A percentile compares a stretch with the other conserved stretches of the same genome.
Evolutionary conservation across 2,329 filamentous ascomycete species (phyloP).

Genomic region (Trichoderma atroviride): DNA sequence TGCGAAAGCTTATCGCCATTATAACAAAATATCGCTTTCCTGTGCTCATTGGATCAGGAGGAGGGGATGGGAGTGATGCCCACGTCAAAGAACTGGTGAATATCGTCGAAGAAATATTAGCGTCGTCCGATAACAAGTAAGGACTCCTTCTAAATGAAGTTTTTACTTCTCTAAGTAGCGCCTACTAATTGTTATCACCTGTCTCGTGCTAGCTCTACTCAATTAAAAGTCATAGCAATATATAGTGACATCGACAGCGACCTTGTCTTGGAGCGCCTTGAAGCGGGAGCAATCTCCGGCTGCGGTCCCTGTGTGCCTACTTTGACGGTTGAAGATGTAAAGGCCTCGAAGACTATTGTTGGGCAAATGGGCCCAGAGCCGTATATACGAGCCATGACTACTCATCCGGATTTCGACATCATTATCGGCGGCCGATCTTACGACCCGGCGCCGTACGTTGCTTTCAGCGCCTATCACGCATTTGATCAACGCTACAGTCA

Average conservation of each 20-base stretch:
- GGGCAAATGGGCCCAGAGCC: constrained; percentile 53
- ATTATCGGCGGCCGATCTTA: constrained; percentile 52
- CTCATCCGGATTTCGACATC: constrained; percentile 48
- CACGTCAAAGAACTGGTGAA: constrained; percentile 47
- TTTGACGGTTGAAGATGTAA: constrained; percentile 43
- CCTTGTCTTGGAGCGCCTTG: background rate
- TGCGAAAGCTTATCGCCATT: constrained; percentile 43
- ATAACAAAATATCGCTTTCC: constrained; percentile 41
- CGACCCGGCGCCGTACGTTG: constrained; percentile 46
- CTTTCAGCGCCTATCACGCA: constrained; percentile 22
- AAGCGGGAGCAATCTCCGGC: background rate
- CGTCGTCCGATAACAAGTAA: constrained; percentile 45
- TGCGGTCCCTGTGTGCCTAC: constrained; percentile 32
- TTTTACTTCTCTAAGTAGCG: background rate
- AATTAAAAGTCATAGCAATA: background rate
- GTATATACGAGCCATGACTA: constrained; percentile 46
- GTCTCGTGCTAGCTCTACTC: background rate
- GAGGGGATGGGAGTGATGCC: constrained; percentile 51
- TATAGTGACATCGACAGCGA: background rate
- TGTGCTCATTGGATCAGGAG: constrained; percentile 49
- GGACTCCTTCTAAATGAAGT: background rate
- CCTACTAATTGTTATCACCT: background rate
- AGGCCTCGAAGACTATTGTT: constrained; percentile 43
- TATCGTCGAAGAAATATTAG: constrained; percentile 43
- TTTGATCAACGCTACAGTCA: constrained; percentile 30